A percentile compares a stretch with the other conserved stretches of the same genome.
phyloP scores from a whole-genome alignment of 2,329 filamentous ascomycete genomes.

The Mariannaea elegans region DNA sequence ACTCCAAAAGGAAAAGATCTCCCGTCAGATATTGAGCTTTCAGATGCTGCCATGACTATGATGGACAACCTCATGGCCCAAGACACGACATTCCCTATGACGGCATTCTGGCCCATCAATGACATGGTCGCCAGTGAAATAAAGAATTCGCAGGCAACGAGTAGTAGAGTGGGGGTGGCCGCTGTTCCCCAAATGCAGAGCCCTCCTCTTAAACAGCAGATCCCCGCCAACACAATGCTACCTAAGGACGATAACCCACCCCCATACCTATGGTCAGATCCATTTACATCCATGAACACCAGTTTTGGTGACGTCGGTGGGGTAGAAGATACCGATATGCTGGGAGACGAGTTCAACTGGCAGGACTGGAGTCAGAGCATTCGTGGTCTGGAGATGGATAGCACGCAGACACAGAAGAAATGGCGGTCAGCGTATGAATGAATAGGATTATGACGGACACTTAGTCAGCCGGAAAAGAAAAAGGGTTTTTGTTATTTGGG shows the following conservation, averaged over 20 bases:
- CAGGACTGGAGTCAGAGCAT: constrained; percentile 58
- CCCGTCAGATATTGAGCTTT: constrained; percentile 38
- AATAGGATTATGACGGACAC: constrained; percentile 4
- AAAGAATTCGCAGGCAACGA: constrained; percentile 24
- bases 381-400: constrained; percentile 49
- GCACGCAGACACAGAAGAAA: constrained; percentile 30
- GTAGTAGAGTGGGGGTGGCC: not conserved
- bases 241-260: constrained; percentile 47
- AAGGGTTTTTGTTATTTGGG: constrained; percentile 4
- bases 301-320: constrained; percentile 38
- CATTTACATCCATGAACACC: constrained; percentile 42
- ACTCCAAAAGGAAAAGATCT: constrained; percentile 26
- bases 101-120: constrained; percentile 36
- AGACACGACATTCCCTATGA: constrained; percentile 23
- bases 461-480: not conserved
- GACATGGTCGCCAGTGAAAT: constrained; percentile 31
- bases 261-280: constrained; percentile 54
- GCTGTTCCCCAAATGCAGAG: constrained; percentile 20
- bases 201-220: constrained; percentile 26
- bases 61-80: constrained; percentile 36
- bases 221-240: constrained; percentile 27
- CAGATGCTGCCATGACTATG: constrained; percentile 42
- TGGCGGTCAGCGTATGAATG: constrained; percentile 27
- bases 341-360: constrained; percentile 58
- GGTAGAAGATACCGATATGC: constrained; percentile 49